A percentile compares a stretch with the other conserved stretches of the same genome.
These are phyloP conservation scores for Thalassiosira livingstoniorum DNA, from an alignment of 352 stramenopile genomes.

Conservation along the genomic window DNA sequence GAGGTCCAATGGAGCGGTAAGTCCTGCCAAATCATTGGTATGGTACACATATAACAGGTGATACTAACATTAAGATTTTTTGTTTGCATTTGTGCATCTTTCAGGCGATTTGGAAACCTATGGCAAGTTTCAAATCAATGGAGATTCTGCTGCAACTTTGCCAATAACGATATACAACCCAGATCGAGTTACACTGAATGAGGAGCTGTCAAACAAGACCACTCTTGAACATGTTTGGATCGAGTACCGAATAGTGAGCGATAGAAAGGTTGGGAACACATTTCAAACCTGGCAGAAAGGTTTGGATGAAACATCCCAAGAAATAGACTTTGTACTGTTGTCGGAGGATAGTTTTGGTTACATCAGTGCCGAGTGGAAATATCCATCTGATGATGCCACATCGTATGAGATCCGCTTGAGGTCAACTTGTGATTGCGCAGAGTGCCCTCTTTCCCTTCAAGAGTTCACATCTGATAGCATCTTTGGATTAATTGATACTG, in stretches of 20 bases:
- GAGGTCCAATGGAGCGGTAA: conserved; percentile 18
- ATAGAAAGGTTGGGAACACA: not conserved
- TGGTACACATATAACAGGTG: too few relatives aligned
- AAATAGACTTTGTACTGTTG: not conserved
- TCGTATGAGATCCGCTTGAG: not conserved
- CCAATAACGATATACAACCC: too few relatives aligned
- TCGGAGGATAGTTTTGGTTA: not conserved
- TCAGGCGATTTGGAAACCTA: too few relatives aligned
- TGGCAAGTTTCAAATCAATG: too few relatives aligned
- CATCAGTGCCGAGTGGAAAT: not conserved
- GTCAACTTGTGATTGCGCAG: not conserved
- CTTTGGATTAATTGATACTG: not conserved
- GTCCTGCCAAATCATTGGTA: too few relatives aligned
- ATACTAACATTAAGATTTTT: too few relatives aligned
- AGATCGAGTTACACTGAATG: not conserved
- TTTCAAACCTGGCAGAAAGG: too few relatives aligned
- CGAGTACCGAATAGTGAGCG: not conserved
- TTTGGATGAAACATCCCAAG: too few relatives aligned
- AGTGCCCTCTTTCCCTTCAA: not conserved
- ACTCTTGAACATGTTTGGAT: too few relatives aligned
- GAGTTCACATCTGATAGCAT: not conserved
- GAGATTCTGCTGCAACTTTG: too few relatives aligned
- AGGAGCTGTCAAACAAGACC: too few relatives aligned
- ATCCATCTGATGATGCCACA: not conserved
- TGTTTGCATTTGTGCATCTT: too few relatives aligned